These are phyloP conservation scores for Silene latifolia DNA, from an alignment of 148 eudicot species.

Conservation along the genomic window DNA sequence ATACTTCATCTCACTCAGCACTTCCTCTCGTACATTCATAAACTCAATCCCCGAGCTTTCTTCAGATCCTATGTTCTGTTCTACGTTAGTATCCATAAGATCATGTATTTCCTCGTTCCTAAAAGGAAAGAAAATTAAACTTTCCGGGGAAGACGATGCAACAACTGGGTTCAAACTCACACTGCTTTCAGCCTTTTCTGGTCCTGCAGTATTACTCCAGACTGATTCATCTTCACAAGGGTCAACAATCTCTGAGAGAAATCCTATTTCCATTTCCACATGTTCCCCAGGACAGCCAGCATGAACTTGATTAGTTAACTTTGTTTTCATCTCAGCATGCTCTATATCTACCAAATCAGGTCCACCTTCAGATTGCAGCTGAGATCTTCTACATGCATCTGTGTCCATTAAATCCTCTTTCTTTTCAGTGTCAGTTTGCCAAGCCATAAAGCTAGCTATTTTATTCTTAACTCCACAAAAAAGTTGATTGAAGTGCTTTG, in stretches of 20 bases:
- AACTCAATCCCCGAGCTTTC: slow-evolving; percentile 17
- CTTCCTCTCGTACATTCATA: slow-evolving; percentile 16
- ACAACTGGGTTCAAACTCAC: slow-evolving; percentile 7
- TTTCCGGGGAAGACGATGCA: slow-evolving; percentile 11
- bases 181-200: slow-evolving; percentile 14
- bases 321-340: slow-evolving; percentile 16
- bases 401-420: slow-evolving; percentile 30
- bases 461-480: slow-evolving; percentile 38
- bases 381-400: slow-evolving; percentile 26
- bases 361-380: slow-evolving; percentile 29
- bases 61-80: slow-evolving; percentile 19
- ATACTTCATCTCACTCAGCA: slow-evolving; percentile 24
- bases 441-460: slow-evolving; percentile 40
- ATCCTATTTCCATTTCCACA: slow-evolving; percentile 19
- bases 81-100: slow-evolving; percentile 5
- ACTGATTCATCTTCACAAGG: slow-evolving; percentile 13
- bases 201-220: neutral
- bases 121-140: slow-evolving; percentile 20
- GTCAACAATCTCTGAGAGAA: slow-evolving; percentile 24
- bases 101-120: slow-evolving; percentile 11
- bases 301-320: slow-evolving; percentile 25
- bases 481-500: slow-evolving; percentile 41
- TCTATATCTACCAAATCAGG: slow-evolving; percentile 28
- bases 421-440: slow-evolving; percentile 37
- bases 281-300: slow-evolving; percentile 18